These are phyloP conservation scores for Umbilicus rupestris DNA, from an alignment of 164 flowering plant species.

Conservation along the genomic window DNA sequence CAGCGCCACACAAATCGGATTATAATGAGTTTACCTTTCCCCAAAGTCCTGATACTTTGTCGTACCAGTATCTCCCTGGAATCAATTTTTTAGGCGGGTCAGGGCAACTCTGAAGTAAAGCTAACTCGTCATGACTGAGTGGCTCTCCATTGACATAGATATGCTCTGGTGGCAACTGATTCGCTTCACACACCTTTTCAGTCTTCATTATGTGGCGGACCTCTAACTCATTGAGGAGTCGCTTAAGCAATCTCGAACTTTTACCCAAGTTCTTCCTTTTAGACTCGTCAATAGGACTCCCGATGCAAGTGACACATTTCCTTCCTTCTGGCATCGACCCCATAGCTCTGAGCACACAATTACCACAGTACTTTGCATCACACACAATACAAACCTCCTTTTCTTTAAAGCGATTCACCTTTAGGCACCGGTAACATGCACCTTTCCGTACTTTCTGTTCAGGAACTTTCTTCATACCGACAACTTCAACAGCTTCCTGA, in stretches of 20 bases:
- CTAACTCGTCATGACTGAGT: slow-evolving; percentile 72
- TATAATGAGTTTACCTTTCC: slow-evolving; percentile 68
- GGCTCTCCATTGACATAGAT: slow-evolving; percentile 72
- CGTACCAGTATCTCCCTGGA: slow-evolving; percentile 98
- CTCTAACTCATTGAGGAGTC: slow-evolving; percentile 70
- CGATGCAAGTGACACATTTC: slow-evolving; percentile 90
- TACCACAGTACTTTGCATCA: slow-evolving; percentile 82
- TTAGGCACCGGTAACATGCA: slow-evolving; percentile 71
- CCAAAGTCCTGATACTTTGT: slow-evolving; percentile 97
- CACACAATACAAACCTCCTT: slow-evolving; percentile 95
- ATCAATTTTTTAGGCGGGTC: slow-evolving; percentile 88
- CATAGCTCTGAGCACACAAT: slow-evolving; percentile 94
- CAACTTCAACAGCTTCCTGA: slow-evolving; percentile 17
- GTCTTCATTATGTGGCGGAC: slow-evolving; percentile 73
- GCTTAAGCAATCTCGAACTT: slow-evolving; percentile 76
- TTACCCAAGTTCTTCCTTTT: slow-evolving; percentile 71
- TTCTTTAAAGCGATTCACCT: slow-evolving; percentile 77
- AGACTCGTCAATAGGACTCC: slow-evolving; percentile 67
- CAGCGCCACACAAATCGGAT: background rate
- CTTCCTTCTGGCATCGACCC: slow-evolving; percentile 99
- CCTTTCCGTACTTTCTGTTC: slow-evolving; percentile 39
- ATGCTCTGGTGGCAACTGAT: slow-evolving; percentile 79
- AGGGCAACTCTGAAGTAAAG: slow-evolving; percentile 52
- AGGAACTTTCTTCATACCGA: slow-evolving; percentile 23
- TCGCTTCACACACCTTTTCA: slow-evolving; percentile 72